A percentile compares a stretch with the other conserved stretches of the same genome.
phyloP scores from a whole-genome alignment of 2,329 filamentous ascomycete species.

The Chalaropsis ovoidea region DNA sequence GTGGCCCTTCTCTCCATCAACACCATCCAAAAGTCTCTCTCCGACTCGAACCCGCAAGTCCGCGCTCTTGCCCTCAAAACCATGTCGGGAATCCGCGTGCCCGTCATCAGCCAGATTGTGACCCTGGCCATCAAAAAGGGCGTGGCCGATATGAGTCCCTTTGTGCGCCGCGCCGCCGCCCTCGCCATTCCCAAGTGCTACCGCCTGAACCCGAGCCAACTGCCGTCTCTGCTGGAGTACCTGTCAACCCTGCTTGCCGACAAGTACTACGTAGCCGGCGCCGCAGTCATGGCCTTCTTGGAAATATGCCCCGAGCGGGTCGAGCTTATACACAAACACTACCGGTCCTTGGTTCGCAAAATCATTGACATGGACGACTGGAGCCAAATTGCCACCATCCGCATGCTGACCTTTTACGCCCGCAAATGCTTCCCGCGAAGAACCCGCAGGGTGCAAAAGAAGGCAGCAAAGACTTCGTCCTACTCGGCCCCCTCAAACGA shows the following conservation, averaged over 20 bases:
- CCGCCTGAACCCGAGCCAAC: conserved; percentile 71
- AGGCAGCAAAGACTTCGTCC: conserved; percentile 31
- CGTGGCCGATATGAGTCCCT: conserved; percentile 83
- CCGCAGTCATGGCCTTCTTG: conserved; percentile 79
- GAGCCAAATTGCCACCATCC: conserved; percentile 77
- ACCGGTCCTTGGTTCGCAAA: conserved; percentile 74
- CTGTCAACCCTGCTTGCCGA: conserved; percentile 70
- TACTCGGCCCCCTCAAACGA: conserved; percentile 34
- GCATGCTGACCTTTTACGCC: conserved; percentile 73
- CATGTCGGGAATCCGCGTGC: conserved; percentile 95
- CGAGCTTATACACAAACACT: conserved; percentile 84
- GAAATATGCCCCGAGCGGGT: conserved; percentile 81
- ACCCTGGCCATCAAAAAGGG: conserved; percentile 93
- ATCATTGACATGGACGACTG: conserved; percentile 99
- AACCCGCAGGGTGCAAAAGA: conserved; percentile 41
- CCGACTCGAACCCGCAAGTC: conserved; percentile 81
- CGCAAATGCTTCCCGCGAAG: conserved; percentile 75
- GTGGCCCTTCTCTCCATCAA: conserved; percentile 94
- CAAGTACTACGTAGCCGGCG: conserved; percentile 91
- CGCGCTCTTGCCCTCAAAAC: conserved; percentile 86
- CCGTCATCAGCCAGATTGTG: conserved; percentile 95
- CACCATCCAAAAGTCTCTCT: conserved; percentile 95
- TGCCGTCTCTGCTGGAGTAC: conserved; percentile 77
- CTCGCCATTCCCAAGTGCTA: conserved; percentile 95
- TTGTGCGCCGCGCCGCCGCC: conserved; percentile 85